Evolutionary conservation across 768 basidiomycete genomes (phyloP).

Genomic region (Podaxis pistillaris): DNA sequence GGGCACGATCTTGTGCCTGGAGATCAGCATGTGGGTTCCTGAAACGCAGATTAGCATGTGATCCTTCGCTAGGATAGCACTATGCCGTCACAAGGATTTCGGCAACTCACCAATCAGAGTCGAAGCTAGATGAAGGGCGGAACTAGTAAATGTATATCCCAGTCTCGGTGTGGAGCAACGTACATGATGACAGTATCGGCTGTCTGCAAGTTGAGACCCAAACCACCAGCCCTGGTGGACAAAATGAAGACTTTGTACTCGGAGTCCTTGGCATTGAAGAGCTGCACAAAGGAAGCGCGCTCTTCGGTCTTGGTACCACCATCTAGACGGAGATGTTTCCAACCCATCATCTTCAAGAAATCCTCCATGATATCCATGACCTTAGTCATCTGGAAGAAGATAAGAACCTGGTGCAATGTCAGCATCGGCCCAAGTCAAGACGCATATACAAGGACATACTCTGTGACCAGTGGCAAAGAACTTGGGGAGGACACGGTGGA

Average conservation of each 20-base stretch:
- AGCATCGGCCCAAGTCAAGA: constrained; percentile 1
- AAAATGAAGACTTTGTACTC: constrained; percentile 91
- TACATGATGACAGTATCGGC: constrained; percentile 96
- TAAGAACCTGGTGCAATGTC: constrained; percentile 67
- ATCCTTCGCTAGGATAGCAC: constrained; percentile 19
- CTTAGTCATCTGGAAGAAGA: constrained; percentile 99
- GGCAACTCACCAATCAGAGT: constrained; percentile 56
- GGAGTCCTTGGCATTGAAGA: constrained; percentile 88
- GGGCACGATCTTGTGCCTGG: constrained; percentile 98
- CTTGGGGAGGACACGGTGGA: constrained; percentile 91
- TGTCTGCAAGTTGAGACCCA: constrained; percentile 93
- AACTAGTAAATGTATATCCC: background rate
- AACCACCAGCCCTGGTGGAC: constrained; percentile 90
- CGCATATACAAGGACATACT: constrained; percentile 37
- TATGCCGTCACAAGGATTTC: background rate
- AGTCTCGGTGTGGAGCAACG: constrained; percentile 26
- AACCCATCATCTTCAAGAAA: constrained; percentile 84
- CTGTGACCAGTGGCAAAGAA: constrained; percentile 91
- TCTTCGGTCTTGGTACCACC: constrained; percentile 97
- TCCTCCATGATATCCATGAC: constrained; percentile 99
- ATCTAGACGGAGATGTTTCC: constrained; percentile 90
- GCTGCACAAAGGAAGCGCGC: constrained; percentile 79
- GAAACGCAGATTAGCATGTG: constrained; percentile 28
- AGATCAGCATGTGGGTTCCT: constrained; percentile 97
- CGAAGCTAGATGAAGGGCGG: constrained; percentile 49